Evolutionary conservation across 139 green algal genomes (phyloP).

Genomic region (Coelastrella sp.): DNA sequence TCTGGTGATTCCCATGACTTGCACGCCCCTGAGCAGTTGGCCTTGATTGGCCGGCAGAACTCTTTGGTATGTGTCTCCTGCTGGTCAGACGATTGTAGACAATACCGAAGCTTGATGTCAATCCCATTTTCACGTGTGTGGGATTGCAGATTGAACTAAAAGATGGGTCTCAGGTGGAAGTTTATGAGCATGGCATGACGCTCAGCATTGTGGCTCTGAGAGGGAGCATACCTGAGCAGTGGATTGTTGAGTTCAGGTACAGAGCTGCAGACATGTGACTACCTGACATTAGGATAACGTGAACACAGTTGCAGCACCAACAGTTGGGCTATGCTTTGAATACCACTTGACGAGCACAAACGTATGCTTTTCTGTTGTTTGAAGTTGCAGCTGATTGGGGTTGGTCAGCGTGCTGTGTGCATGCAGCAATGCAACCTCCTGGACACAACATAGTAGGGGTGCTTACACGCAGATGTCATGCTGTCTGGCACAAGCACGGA

Average conservation of each 20-base stretch:
- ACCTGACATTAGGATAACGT: not conserved
- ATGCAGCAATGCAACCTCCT: too few relatives aligned
- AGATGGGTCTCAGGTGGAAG: slow-evolving; percentile 50
- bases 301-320: not conserved
- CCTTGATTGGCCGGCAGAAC: not conserved
- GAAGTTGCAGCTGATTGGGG: too few relatives aligned
- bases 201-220: slow-evolving; percentile 71
- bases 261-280: not conserved
- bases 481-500: too few relatives aligned
- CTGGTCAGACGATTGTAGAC: not conserved
- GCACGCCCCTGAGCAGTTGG: not conserved
- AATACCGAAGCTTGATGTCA: not conserved
- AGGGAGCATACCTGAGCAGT: slow-evolving; percentile 72
- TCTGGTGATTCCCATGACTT: not conserved
- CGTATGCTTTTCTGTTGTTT: too few relatives aligned
- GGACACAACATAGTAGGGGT: too few relatives aligned
- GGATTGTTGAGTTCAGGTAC: slow-evolving; percentile 78
- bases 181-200: slow-evolving; percentile 64
- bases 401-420: too few relatives aligned
- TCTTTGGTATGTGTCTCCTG: not conserved
- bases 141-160: slow-evolving; percentile 48
- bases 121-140: not conserved
- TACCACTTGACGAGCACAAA: not conserved
- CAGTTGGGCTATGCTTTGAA: not conserved
- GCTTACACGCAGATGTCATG: too few relatives aligned